These are phyloP conservation scores for Spergularia azorica DNA, from an alignment of 179 eudicot genomes.

Conservation along the genomic window DNA sequence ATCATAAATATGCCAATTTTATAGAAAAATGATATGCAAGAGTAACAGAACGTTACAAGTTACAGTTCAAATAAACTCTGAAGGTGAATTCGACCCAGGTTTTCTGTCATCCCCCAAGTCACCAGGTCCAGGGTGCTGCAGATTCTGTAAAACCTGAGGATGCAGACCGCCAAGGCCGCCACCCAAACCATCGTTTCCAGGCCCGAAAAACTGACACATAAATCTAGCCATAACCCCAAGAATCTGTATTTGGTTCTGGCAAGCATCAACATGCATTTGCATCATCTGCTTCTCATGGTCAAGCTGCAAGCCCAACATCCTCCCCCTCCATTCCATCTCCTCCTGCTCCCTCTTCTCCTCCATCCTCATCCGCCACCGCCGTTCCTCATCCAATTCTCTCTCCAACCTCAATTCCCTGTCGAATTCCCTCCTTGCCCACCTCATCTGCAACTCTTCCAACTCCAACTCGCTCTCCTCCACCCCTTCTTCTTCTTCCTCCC, in stretches of 20 bases:
- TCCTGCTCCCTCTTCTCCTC: constrained; percentile 94
- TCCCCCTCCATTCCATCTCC: constrained; percentile 91
- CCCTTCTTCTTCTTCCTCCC: constrained; percentile 36
- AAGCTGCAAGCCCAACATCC: constrained; percentile 64
- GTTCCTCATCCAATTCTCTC: constrained; percentile 61
- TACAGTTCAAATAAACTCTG: constrained; percentile 59
- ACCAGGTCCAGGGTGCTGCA: constrained; percentile 73
- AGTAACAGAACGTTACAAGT: not conserved
- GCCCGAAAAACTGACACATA: constrained; percentile 75
- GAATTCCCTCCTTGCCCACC: constrained; percentile 55
- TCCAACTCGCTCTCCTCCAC: constrained; percentile 45
- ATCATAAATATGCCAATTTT: not conserved
- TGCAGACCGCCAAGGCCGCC: constrained; percentile 58
- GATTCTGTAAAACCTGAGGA: constrained; percentile 63
- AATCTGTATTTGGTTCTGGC: constrained; percentile 82
- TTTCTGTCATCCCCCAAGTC: constrained; percentile 65
- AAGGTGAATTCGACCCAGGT: constrained; percentile 60
- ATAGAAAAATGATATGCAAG: not conserved
- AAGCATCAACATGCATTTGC: constrained; percentile 85
- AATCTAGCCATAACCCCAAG: constrained; percentile 70
- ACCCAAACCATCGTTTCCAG: constrained; percentile 64
- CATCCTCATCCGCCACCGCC: constrained; percentile 62
- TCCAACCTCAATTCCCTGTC: constrained; percentile 51
- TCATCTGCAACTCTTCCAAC: constrained; percentile 53
- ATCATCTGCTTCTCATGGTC: constrained; percentile 93